Evolutionary conservation across 176 grass and related monocot genomes (phyloP).

Genomic region (Elymus sibiricus): DNA sequence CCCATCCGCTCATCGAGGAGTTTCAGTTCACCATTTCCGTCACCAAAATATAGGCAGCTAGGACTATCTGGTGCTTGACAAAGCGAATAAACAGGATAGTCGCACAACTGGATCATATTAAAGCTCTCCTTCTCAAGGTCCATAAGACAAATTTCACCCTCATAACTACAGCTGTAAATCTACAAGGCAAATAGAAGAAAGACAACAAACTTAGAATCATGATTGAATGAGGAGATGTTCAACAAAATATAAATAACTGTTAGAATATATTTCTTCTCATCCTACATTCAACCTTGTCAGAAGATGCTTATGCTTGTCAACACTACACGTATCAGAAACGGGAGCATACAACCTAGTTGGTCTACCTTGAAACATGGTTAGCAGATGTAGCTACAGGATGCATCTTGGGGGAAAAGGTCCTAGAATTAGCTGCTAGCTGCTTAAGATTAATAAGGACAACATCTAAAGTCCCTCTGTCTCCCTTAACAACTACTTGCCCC

Average conservation of each 20-base stretch:
- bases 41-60: conserved; percentile 57
- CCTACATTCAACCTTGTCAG: neutral
- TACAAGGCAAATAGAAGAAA: conserved; percentile 31
- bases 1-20: conserved; percentile 61
- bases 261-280: neutral
- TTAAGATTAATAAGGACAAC: neutral
- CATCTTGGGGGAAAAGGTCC: neutral
- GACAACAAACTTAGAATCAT: neutral
- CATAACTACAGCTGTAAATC: conserved; percentile 80
- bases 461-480: neutral
- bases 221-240: neutral
- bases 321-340: neutral
- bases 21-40: conserved; percentile 47
- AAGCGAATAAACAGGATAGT: conserved; percentile 53
- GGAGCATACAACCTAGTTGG: neutral
- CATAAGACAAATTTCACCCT: conserved; percentile 73
- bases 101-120: conserved; percentile 45
- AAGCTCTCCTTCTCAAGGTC: conserved; percentile 71
- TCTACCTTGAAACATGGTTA: neutral
- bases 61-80: conserved; percentile 48
- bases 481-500: neutral
- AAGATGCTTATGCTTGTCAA: neutral
- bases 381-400: neutral
- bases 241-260: neutral
- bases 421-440: neutral